A percentile compares a stretch with the other conserved stretches of the same genome.
Conservation (phyloP, 2,329 filamentous ascomycete species). For the Ramularia endophylla region DNA sequence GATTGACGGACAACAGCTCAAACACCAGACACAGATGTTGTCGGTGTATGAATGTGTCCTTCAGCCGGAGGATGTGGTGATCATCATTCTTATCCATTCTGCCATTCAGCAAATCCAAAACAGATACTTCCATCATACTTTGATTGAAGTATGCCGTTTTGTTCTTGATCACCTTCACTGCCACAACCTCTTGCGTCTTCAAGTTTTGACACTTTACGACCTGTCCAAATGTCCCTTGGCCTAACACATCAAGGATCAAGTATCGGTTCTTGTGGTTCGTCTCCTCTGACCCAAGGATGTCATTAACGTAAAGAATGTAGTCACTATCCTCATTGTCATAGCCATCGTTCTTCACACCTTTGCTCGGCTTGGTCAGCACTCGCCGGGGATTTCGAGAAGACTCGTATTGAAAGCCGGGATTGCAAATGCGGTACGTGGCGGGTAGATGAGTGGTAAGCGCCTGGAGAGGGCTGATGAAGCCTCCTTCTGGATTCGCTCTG, state of each 20-base stretch:
- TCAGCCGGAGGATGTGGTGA: slow-evolving; percentile 86
- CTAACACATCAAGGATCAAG: slow-evolving; percentile 91
- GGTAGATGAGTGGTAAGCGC: slow-evolving; percentile 89
- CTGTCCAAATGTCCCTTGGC: slow-evolving; percentile 96
- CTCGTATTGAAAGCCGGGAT: slow-evolving; percentile 97
- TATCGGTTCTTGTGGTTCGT: slow-evolving; percentile 99
- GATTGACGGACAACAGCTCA: slow-evolving; percentile 90
- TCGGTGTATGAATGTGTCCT: slow-evolving; percentile 96
- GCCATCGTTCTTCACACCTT: slow-evolving; percentile 96
- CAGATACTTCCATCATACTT: slow-evolving; percentile 99
- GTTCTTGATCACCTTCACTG: slow-evolving; percentile 99
- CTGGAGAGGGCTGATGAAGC: slow-evolving; percentile 96
- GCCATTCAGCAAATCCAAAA: slow-evolving; percentile 92
- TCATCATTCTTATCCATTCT: slow-evolving; percentile 99
- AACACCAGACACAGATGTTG: slow-evolving; percentile 97
- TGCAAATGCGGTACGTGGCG: slow-evolving; percentile 96
- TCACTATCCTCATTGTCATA: slow-evolving; percentile 99
- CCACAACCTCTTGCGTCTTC: slow-evolving; percentile 96
- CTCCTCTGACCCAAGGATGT: slow-evolving; percentile 95
- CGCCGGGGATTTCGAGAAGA: slow-evolving; percentile 92
- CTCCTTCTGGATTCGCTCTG: slow-evolving; percentile 90
- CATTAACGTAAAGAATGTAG: slow-evolving; percentile 98
- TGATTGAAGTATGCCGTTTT: slow-evolving; percentile 99
- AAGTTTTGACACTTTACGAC: slow-evolving; percentile 99
- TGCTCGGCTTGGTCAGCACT: slow-evolving; percentile 96